Percentiles rank a stretch among this genome's conserved stretches.
phyloP scores from a whole-genome alignment of 23 red algal species.

The Gracilariopsis chorda region DNA sequence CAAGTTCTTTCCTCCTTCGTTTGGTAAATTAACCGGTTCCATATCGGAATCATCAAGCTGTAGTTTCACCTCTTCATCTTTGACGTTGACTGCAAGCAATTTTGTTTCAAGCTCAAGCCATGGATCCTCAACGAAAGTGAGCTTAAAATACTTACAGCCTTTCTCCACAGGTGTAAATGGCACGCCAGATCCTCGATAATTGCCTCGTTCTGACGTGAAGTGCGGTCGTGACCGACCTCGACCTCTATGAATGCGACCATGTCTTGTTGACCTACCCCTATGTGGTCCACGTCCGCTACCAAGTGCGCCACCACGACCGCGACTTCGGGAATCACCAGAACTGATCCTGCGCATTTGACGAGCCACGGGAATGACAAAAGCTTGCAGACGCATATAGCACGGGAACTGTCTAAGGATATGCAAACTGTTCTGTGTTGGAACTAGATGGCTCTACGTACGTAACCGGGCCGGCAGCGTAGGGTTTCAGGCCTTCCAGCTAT shows the following conservation, averaged over 20 bases:
- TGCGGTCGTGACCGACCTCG: constrained; percentile 17
- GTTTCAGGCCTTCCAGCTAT: no score
- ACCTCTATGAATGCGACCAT: background rate
- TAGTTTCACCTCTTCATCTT: constrained; percentile 6
- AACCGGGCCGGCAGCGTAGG: no score
- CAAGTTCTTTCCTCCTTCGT: no score
- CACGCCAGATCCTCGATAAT: constrained; percentile 31
- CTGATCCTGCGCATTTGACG: constrained; percentile 9
- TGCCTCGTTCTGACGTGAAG: background rate
- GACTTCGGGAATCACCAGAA: no score
- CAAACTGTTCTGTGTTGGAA: no score
- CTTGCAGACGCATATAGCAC: background rate
- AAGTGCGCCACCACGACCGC: background rate
- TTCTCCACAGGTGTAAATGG: constrained; percentile 48
- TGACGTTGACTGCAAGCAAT: background rate
- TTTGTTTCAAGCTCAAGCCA: constrained; percentile 27
- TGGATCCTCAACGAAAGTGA: constrained; percentile 56
- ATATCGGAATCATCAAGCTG: background rate
- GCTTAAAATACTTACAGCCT: constrained; percentile 53
- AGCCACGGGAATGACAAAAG: background rate
- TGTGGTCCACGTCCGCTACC: background rate
- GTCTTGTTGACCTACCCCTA: background rate
- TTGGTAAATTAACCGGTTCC: no score
- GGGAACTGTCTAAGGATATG: no score
- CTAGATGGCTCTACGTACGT: no score